Conservation (phyloP, 768 basidiomycete species). For the Russula virescens region DNA sequence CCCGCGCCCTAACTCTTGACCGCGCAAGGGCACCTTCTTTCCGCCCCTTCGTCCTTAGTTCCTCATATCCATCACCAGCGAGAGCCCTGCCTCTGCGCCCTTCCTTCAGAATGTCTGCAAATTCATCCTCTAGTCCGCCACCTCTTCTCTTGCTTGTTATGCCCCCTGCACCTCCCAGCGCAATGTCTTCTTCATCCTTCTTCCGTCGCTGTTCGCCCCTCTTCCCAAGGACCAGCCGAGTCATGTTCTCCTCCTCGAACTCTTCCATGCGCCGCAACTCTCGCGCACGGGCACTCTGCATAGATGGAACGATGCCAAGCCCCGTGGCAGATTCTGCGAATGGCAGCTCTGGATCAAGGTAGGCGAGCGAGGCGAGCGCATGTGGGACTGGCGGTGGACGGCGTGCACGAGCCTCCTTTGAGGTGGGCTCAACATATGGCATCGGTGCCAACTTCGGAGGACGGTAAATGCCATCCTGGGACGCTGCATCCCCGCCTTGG, state of each 20-base stretch:
- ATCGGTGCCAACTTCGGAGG: conserved; percentile 87
- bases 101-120: conserved; percentile 68
- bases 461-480: conserved; percentile 57
- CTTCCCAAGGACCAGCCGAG: conserved; percentile 86
- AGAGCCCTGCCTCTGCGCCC: conserved; percentile 39
- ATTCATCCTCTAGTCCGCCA: conserved; percentile 78
- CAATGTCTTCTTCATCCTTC: conserved; percentile 82
- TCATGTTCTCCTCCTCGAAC: conserved; percentile 95
- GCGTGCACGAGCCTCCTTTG: conserved; percentile 43
- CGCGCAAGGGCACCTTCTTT: conserved; percentile 56
- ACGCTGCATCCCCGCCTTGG: conserved; percentile 25
- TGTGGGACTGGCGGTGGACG: conserved; percentile 55
- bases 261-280: conserved; percentile 76
- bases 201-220: conserved; percentile 65
- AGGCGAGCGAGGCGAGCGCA: conserved; percentile 49
- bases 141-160: conserved; percentile 48
- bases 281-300: conserved; percentile 63
- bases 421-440: conserved; percentile 65
- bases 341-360: conserved; percentile 54
- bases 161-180: conserved; percentile 63
- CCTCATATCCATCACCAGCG: conserved; percentile 74
- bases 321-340: conserved; percentile 69
- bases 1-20: conserved; percentile 39
- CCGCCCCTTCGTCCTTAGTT: conserved; percentile 61
- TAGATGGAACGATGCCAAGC: conserved; percentile 53